A percentile compares a stretch with the other conserved stretches of the same genome.
Conservation (phyloP, 2,329 filamentous ascomycete genomes). For the Cladophialophora exuberans region DNA sequence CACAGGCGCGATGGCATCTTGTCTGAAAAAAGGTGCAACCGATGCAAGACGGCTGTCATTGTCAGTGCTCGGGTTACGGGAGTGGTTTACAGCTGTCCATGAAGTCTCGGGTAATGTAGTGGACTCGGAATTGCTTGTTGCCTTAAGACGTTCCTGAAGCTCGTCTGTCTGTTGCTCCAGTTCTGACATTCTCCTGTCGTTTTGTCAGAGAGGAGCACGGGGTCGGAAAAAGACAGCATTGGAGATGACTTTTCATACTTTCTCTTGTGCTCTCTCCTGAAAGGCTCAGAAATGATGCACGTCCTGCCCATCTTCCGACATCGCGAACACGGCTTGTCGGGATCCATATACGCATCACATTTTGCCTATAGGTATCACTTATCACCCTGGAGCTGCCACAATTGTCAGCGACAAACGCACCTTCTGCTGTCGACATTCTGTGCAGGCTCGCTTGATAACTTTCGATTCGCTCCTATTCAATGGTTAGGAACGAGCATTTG, state of each 20-base stretch:
- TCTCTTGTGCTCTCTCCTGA: conserved; percentile 48
- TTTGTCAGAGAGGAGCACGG: background rate
- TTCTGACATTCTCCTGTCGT: conserved; percentile 41
- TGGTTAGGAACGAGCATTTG: background rate
- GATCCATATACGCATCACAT: conserved; percentile 45
- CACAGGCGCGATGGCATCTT: conserved; percentile 24
- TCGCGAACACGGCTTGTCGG: conserved; percentile 42
- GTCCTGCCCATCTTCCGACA: conserved; percentile 42
- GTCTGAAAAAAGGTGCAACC: conserved; percentile 29
- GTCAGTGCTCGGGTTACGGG: conserved; percentile 37
- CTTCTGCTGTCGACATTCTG: conserved; percentile 50
- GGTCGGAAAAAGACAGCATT: background rate
- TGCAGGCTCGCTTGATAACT: conserved; percentile 45
- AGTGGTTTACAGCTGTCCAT: conserved; percentile 28
- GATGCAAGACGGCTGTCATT: conserved; percentile 38
- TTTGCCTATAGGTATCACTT: conserved; percentile 32
- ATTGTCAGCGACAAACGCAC: conserved; percentile 4
- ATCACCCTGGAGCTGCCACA: background rate
- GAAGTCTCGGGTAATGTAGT: conserved; percentile 36
- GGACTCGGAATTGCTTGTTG: conserved; percentile 33
- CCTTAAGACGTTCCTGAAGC: conserved; percentile 40
- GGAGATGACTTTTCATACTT: conserved; percentile 35
- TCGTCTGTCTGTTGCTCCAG: conserved; percentile 44
- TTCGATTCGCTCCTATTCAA: conserved; percentile 23
- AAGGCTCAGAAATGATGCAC: conserved; percentile 47